Evolutionary conservation across 2,329 filamentous ascomycete species (phyloP), one percentile per base, ranked within the genome.

Genomic region (Biscogniauxia mediterranea): DNA sequence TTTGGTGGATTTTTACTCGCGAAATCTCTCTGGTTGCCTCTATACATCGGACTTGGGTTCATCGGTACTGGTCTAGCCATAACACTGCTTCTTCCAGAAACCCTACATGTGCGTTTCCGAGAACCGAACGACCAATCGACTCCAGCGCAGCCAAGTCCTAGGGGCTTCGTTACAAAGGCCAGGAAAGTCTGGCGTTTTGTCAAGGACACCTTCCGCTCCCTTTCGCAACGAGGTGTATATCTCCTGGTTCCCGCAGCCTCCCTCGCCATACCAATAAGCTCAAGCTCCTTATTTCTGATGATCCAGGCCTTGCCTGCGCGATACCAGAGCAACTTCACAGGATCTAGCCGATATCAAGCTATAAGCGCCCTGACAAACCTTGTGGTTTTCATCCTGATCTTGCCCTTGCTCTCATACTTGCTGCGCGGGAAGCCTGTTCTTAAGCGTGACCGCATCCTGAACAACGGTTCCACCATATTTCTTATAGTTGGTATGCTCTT

Each of bases 321-420:
- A 2, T 52, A 52, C 19, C 25, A 32, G 5, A 46, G 38, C 19
- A n/a, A 46, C 19, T 26, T 53, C 21, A 42, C 52, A 21, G 11
- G 23, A 51, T 52, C 50, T 17, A 52, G 50, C 50, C 50, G 21
- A 17, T 52, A 20, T 19, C 19, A 52, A 52, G 50, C 50, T 25
- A 13, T 52, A 13, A 21, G 50, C 50, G 50, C 7, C 50, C 6
- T 5, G 9, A 52, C 50, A 6, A 52, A 23, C 50, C 19, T 52
- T 19, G 50, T 19, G 19, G 55, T 51, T n/a, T 50, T 21, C 38
- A 9, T 56, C 19, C 19, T 28, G 19, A 3, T 25, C 20, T 17
- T 55, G 53, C 57, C 57, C n/a, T 38, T 55, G 5, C 32, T 59
- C 6, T 23, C 50, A 15, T 26, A 17, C 52, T 54, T 38, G 50